A percentile compares a stretch with the other conserved stretches of the same genome.
phyloP scores from a whole-genome alignment of 2,329 filamentous ascomycete species.

The Botrytis cinerea region DNA sequence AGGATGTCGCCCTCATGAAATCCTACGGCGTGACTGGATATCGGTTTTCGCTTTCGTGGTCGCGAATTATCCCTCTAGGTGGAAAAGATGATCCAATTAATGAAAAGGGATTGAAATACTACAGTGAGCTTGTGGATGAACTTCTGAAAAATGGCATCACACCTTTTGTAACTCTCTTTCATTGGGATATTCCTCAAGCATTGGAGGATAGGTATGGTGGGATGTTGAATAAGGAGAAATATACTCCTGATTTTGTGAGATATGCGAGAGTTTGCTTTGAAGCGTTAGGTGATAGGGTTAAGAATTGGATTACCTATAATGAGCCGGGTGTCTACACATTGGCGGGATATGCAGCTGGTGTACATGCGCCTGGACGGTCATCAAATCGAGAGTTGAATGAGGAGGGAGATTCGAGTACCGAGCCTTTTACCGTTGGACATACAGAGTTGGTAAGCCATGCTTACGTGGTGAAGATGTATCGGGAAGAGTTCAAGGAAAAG shows the following conservation, averaged over 20 bases:
- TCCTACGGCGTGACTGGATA: slow-evolving; percentile 70
- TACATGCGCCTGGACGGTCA: slow-evolving; percentile 77
- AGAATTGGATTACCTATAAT: slow-evolving; percentile 87
- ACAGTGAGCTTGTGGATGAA: slow-evolving; percentile 75
- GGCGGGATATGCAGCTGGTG: slow-evolving; percentile 74
- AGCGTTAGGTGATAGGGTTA: slow-evolving; percentile 67
- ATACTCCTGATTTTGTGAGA: slow-evolving; percentile 75
- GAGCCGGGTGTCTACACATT: slow-evolving; percentile 84
- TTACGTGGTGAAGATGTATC: slow-evolving; percentile 75
- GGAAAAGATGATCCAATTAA: slow-evolving; percentile 80
- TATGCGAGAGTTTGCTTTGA: slow-evolving; percentile 77
- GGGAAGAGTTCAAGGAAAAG: slow-evolving; percentile 73
- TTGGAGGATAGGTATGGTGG: slow-evolving; percentile 82
- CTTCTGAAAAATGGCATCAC: slow-evolving; percentile 73
- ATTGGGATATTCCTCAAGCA: slow-evolving; percentile 81
- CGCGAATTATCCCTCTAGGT: slow-evolving; percentile 78
- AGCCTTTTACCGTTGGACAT: slow-evolving; percentile 81
- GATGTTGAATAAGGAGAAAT: slow-evolving; percentile 75
- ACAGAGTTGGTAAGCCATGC: slow-evolving; percentile 79
- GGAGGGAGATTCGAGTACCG: slow-evolving; percentile 70
- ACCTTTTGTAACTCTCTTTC: slow-evolving; percentile 79
- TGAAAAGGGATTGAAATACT: slow-evolving; percentile 73
- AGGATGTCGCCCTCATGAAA: slow-evolving; percentile 77
- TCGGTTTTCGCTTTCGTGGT: slow-evolving; percentile 82
- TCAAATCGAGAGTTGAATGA: slow-evolving; percentile 69